Evolutionary conservation across 2,329 filamentous ascomycete genomes (phyloP).

Genomic region (Aspergillus versicolor): DNA sequence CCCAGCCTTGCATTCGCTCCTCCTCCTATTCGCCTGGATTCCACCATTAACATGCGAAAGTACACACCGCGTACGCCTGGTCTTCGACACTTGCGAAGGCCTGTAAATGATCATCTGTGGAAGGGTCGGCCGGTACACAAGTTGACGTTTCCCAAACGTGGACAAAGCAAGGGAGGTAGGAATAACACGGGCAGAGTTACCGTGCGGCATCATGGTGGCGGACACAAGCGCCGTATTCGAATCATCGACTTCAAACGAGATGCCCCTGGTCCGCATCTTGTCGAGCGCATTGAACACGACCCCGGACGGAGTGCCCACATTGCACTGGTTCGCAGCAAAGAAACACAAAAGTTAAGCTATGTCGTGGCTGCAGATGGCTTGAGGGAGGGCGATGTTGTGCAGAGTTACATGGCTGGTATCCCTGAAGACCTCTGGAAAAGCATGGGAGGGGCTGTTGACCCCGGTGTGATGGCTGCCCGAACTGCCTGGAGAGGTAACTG

Average conservation of each 20-base stretch:
- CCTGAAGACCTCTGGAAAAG: constrained; percentile 80
- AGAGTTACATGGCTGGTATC: constrained; percentile 89
- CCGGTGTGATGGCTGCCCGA: constrained; percentile 91
- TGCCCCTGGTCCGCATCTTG: constrained; percentile 76
- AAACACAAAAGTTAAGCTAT: constrained; percentile 76
- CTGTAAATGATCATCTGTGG: constrained; percentile 96
- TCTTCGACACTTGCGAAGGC: constrained; percentile 83
- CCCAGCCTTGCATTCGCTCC: constrained; percentile 44
- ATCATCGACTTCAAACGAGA: constrained; percentile 84
- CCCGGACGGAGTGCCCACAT: constrained; percentile 92
- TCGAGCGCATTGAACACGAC: constrained; percentile 95
- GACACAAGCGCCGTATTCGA: constrained; percentile 85
- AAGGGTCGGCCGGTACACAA: constrained; percentile 81
- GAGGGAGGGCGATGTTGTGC: constrained; percentile 83
- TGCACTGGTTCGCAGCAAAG: constrained; percentile 74
- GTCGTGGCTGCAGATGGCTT: constrained; percentile 95
- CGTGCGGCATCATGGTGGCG: constrained; percentile 88
- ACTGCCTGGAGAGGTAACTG: constrained; percentile 95
- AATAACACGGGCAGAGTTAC: constrained; percentile 86
- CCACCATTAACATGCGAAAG: constrained; percentile 63
- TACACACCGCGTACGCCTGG: constrained; percentile 95
- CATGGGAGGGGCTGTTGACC: constrained; percentile 92
- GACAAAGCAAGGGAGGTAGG: constrained; percentile 86
- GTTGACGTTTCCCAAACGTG: constrained; percentile 88
- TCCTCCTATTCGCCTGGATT: constrained; percentile 44